These are phyloP conservation scores for Jatropha podagrica DNA, from an alignment of 441 rosid genomes.

Conservation along the genomic window DNA sequence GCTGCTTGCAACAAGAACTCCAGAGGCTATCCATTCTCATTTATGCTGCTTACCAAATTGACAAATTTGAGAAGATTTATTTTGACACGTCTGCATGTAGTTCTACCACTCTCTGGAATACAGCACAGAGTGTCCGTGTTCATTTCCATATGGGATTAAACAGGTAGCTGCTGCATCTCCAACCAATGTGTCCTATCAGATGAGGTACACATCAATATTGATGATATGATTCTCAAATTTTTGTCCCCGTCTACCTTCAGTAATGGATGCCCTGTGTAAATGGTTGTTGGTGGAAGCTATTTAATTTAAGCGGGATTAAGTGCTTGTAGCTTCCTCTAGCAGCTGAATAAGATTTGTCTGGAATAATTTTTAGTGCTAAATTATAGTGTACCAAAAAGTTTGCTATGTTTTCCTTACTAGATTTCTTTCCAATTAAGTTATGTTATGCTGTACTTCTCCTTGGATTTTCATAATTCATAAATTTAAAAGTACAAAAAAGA, in stretches of 20 bases:
- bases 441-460: not conserved
- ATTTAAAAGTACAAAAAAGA: not conserved
- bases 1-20: not conserved
- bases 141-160: not conserved
- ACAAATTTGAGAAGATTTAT: not conserved
- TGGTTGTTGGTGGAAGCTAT: conserved; percentile 1
- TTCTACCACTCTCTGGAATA: not conserved
- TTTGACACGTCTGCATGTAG: not conserved
- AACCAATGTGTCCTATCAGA: not conserved
- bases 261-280: conserved; percentile 1
- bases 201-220: not conserved
- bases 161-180: not conserved
- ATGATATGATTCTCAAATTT: not conserved
- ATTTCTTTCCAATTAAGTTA: not conserved
- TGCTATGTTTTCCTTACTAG: not conserved
- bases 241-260: not conserved
- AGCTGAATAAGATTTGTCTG: conserved; percentile 9
- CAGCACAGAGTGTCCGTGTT: not conserved
- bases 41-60: not conserved
- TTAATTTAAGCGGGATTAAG: not conserved
- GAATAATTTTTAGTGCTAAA: not conserved
- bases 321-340: conserved; percentile 14
- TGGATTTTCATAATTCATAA: not conserved
- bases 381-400: not conserved
- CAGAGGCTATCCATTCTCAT: conserved; percentile 1